These are phyloP conservation scores for Chaetomidium leptoderma DNA, from an alignment of 495 filamentous ascomycete genomes.

Conservation along the genomic window DNA sequence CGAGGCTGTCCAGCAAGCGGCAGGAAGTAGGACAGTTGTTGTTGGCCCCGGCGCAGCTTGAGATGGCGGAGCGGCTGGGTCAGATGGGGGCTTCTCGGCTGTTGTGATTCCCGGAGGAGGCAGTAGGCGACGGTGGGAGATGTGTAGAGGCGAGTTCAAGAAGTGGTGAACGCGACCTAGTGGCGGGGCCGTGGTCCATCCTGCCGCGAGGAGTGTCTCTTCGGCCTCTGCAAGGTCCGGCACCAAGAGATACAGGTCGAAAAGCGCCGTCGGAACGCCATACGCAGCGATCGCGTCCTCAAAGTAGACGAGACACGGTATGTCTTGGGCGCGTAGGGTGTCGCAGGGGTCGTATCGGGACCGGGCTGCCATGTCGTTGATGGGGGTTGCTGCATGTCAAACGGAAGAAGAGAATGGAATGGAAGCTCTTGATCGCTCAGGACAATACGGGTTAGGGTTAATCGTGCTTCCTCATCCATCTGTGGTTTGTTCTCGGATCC, in stretches of 20 bases:
- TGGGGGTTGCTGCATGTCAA: too few species aligned
- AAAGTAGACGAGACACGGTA: constrained; percentile 1
- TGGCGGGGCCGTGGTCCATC: neutral
- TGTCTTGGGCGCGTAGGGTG: neutral
- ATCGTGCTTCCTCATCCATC: too few species aligned
- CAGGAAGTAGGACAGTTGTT: neutral
- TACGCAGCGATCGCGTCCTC: constrained; percentile 1
- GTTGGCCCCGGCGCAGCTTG: neutral
- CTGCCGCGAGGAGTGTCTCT: neutral
- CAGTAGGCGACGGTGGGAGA: neutral
- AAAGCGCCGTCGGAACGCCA: constrained; percentile 2
- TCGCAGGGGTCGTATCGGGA: neutral
- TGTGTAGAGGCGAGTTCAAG: neutral
- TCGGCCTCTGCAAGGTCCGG: neutral
- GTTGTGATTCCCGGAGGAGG: neutral
- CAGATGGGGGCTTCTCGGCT: neutral
- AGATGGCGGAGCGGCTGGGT: neutral
- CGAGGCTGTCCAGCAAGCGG: neutral
- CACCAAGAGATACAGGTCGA: constrained; percentile 3
- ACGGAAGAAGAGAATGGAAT: too few species aligned
- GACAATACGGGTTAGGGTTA: too few species aligned
- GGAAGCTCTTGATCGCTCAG: too few species aligned
- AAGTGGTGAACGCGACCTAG: neutral
- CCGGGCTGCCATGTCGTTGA: neutral
- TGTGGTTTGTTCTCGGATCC: too few species aligned